Evolutionary conservation across 306 rosid species (phyloP), one percentile per base, ranked within the genome.

Genomic region (Malus sylvestris): DNA sequence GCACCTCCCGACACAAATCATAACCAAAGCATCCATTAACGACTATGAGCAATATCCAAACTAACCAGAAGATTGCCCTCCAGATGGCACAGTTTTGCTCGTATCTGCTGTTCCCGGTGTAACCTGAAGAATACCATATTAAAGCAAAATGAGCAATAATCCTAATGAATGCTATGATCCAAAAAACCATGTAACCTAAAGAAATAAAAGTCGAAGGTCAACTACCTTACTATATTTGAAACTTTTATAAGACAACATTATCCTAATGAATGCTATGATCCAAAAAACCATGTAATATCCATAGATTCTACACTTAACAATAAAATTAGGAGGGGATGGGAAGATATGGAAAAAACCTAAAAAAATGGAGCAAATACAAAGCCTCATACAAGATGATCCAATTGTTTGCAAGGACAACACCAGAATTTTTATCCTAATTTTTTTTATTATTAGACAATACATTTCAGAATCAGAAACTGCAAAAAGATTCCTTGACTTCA

Each of bases 1-100:
- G 30, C 11, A n/a, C 64, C 42, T 15, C 68, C 0, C 9, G 2
- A 20, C 29, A 8, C 51, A 76, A 71, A 55, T 8, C 38, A 30
- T 75, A 46, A 79, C 65, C 5, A 58, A 38, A 38, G 75, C 53
- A 5, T 13, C 53, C 2, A 3, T 61, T 12, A 3, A 22, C 13
- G 57, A 68, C 72, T 18, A n/a, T 12, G 78, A 53, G 46, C 12
- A 62, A 77, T 38, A 63, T 70, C 60, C 19, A 65, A 23, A 86
- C 91, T 87, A 63, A 92, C 97, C 98, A 32, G 93, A 84, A 69
- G 93, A 67, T 52, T 68, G 91, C 25, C 88, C 96, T 67, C 89
- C 95, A 23, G 44, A 58, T 25, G 91, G 77, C 20, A 82, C 82
- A 82, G 52, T 82, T 75, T 72, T 79, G 78, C 85, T 82, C 15